Conservation (phyloP, 768 basidiomycete genomes). For the Galerina sulciceps region DNA sequence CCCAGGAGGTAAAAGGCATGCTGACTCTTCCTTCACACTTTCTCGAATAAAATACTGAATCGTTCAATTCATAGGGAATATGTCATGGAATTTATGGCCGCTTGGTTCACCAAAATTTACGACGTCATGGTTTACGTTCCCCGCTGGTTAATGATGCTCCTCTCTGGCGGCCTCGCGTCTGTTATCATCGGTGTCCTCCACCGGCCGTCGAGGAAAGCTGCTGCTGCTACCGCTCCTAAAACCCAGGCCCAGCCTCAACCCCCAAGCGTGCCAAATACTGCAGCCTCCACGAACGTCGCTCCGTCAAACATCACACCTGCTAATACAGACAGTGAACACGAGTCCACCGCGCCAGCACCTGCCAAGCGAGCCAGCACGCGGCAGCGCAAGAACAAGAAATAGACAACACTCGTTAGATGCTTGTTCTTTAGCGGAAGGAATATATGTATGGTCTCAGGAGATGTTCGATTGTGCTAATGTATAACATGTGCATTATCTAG, state of each 20-base stretch:
- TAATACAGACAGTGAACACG: constrained; percentile 23
- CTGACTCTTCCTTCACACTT: neutral
- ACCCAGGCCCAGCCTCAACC: constrained; percentile 1
- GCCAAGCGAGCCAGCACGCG: constrained; percentile 28
- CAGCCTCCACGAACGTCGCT: constrained; percentile 1
- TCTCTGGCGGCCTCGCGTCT: constrained; percentile 71
- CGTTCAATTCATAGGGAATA: constrained; percentile 55
- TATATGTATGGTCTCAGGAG: too few species aligned
- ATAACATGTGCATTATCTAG: too few species aligned
- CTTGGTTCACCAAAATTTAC: constrained; percentile 54
- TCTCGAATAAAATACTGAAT: neutral
- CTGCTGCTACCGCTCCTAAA: constrained; percentile 10
- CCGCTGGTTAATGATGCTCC: constrained; percentile 71
- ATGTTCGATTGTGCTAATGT: neutral
- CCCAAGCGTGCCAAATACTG: neutral
- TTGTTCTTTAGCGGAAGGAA: too few species aligned
- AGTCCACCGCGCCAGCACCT: constrained; percentile 18
- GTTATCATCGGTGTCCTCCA: constrained; percentile 71
- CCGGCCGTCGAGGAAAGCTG: constrained; percentile 24
- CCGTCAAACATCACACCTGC: constrained; percentile 6
- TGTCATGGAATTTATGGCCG: constrained; percentile 63
- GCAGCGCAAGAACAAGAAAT: constrained; percentile 29
- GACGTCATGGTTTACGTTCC: constrained; percentile 57
- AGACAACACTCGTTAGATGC: neutral
- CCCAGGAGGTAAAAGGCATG: constrained; percentile 78